These are phyloP conservation scores for Penicillium sp. DNA, from an alignment of 2,329 filamentous ascomycete species.

Conservation along the genomic window DNA sequence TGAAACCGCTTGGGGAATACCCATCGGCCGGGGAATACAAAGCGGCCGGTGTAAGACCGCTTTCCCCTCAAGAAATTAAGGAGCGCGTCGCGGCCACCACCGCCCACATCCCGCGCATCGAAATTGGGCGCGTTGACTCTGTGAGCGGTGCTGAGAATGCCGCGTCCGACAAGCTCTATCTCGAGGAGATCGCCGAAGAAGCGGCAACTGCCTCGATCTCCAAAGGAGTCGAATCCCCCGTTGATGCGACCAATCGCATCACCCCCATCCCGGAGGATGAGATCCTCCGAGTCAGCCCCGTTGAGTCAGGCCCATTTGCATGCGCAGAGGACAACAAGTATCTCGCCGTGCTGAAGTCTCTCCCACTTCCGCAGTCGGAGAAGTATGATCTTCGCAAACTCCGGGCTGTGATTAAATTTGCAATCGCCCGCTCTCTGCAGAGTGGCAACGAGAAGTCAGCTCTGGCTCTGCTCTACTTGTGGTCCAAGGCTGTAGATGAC, in stretches of 20 bases:
- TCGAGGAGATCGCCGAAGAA: slow-evolving; percentile 4
- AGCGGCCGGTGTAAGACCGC: slow-evolving; percentile 20
- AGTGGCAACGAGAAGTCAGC: slow-evolving; percentile 7
- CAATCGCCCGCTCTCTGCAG: slow-evolving; percentile 6
- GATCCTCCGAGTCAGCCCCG: not conserved
- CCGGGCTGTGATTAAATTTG: slow-evolving; percentile 9
- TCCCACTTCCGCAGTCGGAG: slow-evolving; percentile 14
- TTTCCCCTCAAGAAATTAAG: slow-evolving; percentile 18
- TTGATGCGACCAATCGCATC: slow-evolving; percentile 8
- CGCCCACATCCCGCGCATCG: slow-evolving; percentile 4
- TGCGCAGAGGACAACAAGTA: slow-evolving; percentile 7
- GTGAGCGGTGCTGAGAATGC: slow-evolving; percentile 5
- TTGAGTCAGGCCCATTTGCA: not conserved
- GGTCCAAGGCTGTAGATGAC: slow-evolving; percentile 15
- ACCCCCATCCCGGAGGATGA: not conserved
- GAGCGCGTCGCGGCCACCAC: slow-evolving; percentile 14
- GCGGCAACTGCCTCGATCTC: not conserved
- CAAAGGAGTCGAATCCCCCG: not conserved
- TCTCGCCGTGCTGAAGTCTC: slow-evolving; percentile 9
- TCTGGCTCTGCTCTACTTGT: slow-evolving; percentile 18
- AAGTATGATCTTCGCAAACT: slow-evolving; percentile 16
- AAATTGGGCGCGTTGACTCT: slow-evolving; percentile 3
- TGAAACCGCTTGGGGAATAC: slow-evolving; percentile 25
- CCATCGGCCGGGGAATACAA: slow-evolving; percentile 23
- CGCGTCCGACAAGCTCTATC: slow-evolving; percentile 3